These are phyloP conservation scores for Tuctoria greenei DNA, from an alignment of 176 grass and related monocot species.

Conservation along the genomic window DNA sequence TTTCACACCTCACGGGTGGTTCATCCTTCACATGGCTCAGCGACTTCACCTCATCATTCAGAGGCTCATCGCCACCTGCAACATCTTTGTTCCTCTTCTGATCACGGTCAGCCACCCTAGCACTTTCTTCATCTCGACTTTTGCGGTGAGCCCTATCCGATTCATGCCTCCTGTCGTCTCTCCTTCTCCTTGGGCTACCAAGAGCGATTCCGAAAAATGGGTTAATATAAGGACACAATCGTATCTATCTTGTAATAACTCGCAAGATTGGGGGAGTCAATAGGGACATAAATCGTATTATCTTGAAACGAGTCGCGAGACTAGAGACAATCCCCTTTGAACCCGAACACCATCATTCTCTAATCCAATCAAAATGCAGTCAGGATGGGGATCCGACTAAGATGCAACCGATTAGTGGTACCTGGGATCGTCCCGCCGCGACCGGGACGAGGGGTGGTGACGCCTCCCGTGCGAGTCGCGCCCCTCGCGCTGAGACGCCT, in stretches of 20 bases:
- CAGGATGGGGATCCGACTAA: background rate
- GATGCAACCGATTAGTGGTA: slow-evolving; percentile 22
- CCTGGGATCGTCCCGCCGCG: slow-evolving; percentile 56
- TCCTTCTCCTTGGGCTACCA: slow-evolving; percentile 51
- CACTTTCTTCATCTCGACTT: slow-evolving; percentile 31
- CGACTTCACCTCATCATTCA: slow-evolving; percentile 24
- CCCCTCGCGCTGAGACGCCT: slow-evolving; percentile 47
- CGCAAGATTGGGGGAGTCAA: slow-evolving; percentile 3
- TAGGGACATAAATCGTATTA: background rate
- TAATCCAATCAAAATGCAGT: background rate
- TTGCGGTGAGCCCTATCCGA: slow-evolving; percentile 42
- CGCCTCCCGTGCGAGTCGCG: slow-evolving; percentile 50
- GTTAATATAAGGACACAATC: background rate
- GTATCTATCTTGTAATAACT: background rate
- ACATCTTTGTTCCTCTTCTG: slow-evolving; percentile 25
- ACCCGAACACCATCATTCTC: background rate
- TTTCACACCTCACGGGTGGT: slow-evolving; percentile 28
- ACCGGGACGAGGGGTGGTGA: slow-evolving; percentile 42
- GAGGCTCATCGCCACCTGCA: slow-evolving; percentile 4
- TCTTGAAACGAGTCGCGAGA: background rate
- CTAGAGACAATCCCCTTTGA: background rate
- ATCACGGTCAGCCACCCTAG: slow-evolving; percentile 19
- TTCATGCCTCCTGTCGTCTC: slow-evolving; percentile 50
- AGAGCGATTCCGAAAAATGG: background rate
- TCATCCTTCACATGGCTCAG: slow-evolving; percentile 32